A percentile compares a stretch with the other conserved stretches of the same genome.
Conservation (phyloP, 1,284 basidiomycete species). For the Athelia sp. region DNA sequence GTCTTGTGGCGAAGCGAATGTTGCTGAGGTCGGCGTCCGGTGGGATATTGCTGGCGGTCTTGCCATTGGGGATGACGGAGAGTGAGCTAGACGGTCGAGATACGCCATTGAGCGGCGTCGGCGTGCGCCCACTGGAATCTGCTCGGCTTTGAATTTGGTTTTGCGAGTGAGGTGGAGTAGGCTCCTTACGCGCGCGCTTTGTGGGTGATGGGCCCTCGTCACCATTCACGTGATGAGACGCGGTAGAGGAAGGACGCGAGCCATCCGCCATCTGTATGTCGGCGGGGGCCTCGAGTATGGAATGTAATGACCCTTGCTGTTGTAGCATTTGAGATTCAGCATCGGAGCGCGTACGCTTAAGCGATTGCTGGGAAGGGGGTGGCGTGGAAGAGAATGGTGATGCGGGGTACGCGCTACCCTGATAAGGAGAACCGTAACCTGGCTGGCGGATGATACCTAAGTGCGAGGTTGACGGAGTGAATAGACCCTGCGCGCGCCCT, state of each 20-base stretch:
- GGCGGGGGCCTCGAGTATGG: constrained; percentile 33
- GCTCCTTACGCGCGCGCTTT: constrained; percentile 62
- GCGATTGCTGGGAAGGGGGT: constrained; percentile 37
- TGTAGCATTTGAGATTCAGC: constrained; percentile 28
- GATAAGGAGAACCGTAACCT: constrained; percentile 28
- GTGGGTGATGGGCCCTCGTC: constrained; percentile 57
- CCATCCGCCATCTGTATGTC: constrained; percentile 43
- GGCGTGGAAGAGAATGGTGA: constrained; percentile 53
- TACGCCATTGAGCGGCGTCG: constrained; percentile 27
- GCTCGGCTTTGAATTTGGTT: constrained; percentile 8
- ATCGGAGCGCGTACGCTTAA: constrained; percentile 45
- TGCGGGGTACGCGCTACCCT: constrained; percentile 38
- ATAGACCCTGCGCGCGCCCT: constrained; percentile 79
- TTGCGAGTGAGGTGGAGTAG: constrained; percentile 25
- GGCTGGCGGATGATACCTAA: constrained; percentile 31
- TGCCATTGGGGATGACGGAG: constrained; percentile 24
- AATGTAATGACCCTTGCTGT: constrained; percentile 21
- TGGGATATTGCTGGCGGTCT: constrained; percentile 20
- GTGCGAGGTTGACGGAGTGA: constrained; percentile 72
- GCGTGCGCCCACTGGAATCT: constrained; percentile 4
- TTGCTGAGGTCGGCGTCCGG: constrained; percentile 33
- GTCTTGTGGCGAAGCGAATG: constrained; percentile 67
- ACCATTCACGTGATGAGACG: constrained; percentile 35
- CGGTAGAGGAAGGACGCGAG: constrained; percentile 43
- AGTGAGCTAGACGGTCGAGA: constrained; percentile 23